Conservation (phyloP, 768 basidiomycete genomes). For the Terana coerulea region DNA sequence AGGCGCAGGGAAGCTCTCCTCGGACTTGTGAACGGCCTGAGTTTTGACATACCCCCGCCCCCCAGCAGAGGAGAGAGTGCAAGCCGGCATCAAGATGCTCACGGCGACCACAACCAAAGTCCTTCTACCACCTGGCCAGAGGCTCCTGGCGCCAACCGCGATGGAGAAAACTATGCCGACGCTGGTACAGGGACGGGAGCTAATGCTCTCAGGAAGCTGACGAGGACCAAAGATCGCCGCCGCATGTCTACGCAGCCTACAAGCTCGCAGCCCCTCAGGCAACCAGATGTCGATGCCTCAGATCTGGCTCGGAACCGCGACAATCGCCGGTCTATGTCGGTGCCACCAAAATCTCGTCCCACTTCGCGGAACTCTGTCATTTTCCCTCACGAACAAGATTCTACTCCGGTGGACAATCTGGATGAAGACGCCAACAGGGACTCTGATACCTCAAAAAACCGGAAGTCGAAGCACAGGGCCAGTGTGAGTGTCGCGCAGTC, state of each 20-base stretch:
- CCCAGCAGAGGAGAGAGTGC: neutral
- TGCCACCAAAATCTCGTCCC: neutral
- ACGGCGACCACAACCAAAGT: neutral
- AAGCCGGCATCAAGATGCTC: neutral
- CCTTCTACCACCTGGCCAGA: too few species aligned
- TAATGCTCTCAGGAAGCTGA: neutral
- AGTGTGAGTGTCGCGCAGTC: conserved; percentile 4
- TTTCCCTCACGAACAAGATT: neutral
- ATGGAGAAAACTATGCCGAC: neutral
- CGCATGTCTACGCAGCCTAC: neutral
- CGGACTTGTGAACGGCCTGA: conserved; percentile 31
- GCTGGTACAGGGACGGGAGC: neutral
- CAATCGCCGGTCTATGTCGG: neutral
- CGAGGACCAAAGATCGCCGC: neutral
- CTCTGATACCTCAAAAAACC: neutral
- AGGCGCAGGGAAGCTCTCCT: conserved; percentile 34
- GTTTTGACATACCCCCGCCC: conserved; percentile 18
- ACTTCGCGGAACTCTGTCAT: neutral
- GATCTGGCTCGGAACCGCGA: neutral
- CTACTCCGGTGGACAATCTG: neutral
- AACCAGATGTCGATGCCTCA: too few species aligned
- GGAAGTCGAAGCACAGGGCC: conserved; percentile 7
- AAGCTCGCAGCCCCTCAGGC: neutral
- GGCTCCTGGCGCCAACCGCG: too few species aligned
- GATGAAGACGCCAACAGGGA: neutral